A percentile compares a stretch with the other conserved stretches of the same genome.
These are phyloP conservation scores for Grosmannia serpens DNA, from an alignment of 2,329 filamentous ascomycete species.

Conservation along the genomic window DNA sequence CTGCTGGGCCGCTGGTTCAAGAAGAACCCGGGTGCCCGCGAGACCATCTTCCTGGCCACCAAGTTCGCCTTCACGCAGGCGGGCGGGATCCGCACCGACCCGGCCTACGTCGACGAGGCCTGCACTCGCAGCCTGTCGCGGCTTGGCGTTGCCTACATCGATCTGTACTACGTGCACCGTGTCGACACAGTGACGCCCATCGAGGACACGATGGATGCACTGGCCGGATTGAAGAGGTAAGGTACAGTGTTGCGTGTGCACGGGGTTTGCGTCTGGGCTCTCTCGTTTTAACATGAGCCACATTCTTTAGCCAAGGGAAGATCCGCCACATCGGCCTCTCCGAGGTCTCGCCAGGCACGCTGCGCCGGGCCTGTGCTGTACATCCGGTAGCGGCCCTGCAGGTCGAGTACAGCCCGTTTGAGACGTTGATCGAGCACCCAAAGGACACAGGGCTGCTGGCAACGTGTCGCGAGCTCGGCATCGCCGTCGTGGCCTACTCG, in stretches of 20 bases:
- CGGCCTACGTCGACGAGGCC: conserved; percentile 16
- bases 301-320: conserved; percentile 30
- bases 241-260: background rate
- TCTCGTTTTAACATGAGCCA: too few species aligned
- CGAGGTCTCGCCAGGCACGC: conserved; percentile 35
- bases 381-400: conserved; percentile 39
- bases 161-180: conserved; percentile 42
- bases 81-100: conserved; percentile 19
- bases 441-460: conserved; percentile 26
- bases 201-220: conserved; percentile 34
- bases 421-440: conserved; percentile 46
- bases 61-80: conserved; percentile 10
- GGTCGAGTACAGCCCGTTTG: conserved; percentile 42
- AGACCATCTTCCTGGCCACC: conserved; percentile 29
- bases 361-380: conserved; percentile 40
- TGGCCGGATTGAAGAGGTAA: conserved; percentile 30
- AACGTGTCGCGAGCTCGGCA: conserved; percentile 33
- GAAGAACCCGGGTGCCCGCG: conserved; percentile 23
- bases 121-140: conserved; percentile 27
- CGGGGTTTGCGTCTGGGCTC: too few species aligned
- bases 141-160: conserved; percentile 39
- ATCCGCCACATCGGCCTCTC: conserved; percentile 45
- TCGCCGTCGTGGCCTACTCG: conserved; percentile 27
- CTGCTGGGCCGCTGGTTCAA: conserved; percentile 32
- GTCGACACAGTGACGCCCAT: conserved; percentile 31